Evolutionary conservation across 495 filamentous ascomycete genomes (phyloP).

Genomic region (Trichocladium uniseriatum): DNA sequence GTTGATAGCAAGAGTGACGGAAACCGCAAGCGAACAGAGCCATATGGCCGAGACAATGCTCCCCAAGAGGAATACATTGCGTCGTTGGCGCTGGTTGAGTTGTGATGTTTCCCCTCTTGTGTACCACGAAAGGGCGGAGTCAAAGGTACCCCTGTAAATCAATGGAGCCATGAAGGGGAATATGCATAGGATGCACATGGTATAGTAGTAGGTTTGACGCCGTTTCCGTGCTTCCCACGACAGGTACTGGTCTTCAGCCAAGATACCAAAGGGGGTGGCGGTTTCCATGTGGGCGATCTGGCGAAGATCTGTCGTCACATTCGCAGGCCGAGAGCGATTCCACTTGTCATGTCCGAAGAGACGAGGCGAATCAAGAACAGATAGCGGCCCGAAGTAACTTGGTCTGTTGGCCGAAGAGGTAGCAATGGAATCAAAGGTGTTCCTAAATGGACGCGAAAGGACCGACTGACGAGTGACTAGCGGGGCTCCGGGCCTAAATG

Average conservation of each 20-base stretch:
- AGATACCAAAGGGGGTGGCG: conserved; percentile 4
- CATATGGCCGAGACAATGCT: conserved; percentile 13
- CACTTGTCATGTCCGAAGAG: conserved; percentile 2
- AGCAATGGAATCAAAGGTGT: neutral
- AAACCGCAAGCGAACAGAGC: conserved; percentile 9
- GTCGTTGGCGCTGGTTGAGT: conserved; percentile 22
- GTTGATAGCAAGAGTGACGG: neutral
- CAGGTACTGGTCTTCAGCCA: conserved; percentile 19
- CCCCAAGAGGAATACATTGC: conserved; percentile 17
- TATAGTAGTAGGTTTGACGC: conserved; percentile 22
- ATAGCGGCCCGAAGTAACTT: neutral
- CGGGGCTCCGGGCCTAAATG: conserved; percentile 4
- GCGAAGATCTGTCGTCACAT: conserved; percentile 4
- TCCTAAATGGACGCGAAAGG: conserved; percentile 1
- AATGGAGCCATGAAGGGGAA: conserved; percentile 29
- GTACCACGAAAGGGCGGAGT: conserved; percentile 24
- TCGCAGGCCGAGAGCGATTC: neutral
- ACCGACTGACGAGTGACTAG: neutral
- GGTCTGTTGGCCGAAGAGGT: neutral
- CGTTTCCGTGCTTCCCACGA: conserved; percentile 18
- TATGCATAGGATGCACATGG: conserved; percentile 21
- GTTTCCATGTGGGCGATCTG: conserved; percentile 8
- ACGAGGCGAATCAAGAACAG: neutral
- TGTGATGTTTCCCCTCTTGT: conserved; percentile 26
- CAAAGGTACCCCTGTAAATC: conserved; percentile 21